Evolutionary conservation across 164 flowering plant genomes (phyloP), one percentile per base, ranked within the genome.

Genomic region (Magnolia kwangsiensis): DNA sequence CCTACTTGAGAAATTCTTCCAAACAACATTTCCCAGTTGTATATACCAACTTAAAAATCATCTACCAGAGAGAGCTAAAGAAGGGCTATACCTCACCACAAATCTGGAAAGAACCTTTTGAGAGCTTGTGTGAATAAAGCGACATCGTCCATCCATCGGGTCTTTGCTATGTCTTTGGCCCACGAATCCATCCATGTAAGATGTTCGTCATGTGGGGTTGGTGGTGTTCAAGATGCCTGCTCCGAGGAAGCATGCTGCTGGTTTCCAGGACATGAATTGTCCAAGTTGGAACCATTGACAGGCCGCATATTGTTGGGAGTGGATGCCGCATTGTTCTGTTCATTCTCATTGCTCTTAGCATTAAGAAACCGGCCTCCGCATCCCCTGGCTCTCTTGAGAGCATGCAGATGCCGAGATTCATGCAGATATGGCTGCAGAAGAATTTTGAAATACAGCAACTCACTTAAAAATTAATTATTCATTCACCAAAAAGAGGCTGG

Each of bases 321-420:
- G 45, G 75, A 1, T 21, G 83, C 24, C 16, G 31, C 37, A 51
- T 86, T 89, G 13, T 81, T 76, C 71, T 83, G 83, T 69, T 86
- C 78, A 50, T 83, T 75, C 8, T 87, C 86, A 14, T 84, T 72
- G 67, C 86, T 86, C 78, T 90, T 91, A 8, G 91, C 82, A 73
- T 90, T 91, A 37, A 89, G 88, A 78, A 91, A 91, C 29, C 96
- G 89, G 19, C 96, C 96, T 23, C 93, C 91, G 78, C 84, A 81
- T 8, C 91, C 95, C 81, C 93, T 84, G 51, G 91, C 89, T 76
- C 95, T 85, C 80, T 85, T 90, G 86, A 91, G 74, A 23, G 95
- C 95, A 82, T 91, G 95, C 67, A 75, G 74, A 74, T 91, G 93
- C 8, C 95, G 85, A 61, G 93, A 89, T 69, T 91, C 93, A 64